A percentile compares a stretch with the other conserved stretches of the same genome.
These are phyloP conservation scores for Centaurea solstitialis DNA, from an alignment of 129 eudicot genomes.

Conservation along the genomic window DNA sequence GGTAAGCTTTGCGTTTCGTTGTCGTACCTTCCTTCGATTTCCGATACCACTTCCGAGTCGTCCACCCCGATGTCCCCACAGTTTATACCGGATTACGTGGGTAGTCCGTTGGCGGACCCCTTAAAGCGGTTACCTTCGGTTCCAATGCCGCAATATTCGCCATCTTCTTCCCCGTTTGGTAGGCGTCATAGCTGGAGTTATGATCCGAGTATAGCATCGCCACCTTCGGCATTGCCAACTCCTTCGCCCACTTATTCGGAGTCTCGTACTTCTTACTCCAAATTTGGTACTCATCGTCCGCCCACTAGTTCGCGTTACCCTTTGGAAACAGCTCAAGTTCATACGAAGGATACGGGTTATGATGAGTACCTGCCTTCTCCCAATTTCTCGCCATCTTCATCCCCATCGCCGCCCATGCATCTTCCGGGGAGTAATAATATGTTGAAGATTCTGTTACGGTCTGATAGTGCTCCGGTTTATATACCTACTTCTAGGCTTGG, in stretches of 20 bases:
- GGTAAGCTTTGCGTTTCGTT: slow-evolving; percentile 85
- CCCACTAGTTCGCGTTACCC: slow-evolving; percentile 59
- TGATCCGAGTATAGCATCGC: slow-evolving; percentile 53
- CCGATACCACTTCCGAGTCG: slow-evolving; percentile 65
- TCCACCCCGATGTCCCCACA: slow-evolving; percentile 83
- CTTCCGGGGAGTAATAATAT: slow-evolving; percentile 34
- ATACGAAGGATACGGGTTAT: slow-evolving; percentile 42
- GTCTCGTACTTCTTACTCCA: slow-evolving; percentile 52
- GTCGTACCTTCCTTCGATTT: slow-evolving; percentile 50
- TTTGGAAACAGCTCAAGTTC: slow-evolving; percentile 49
- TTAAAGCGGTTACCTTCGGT: slow-evolving; percentile 68
- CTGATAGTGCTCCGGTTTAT: slow-evolving; percentile 82
- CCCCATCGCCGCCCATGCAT: slow-evolving; percentile 83
- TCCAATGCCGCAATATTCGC: slow-evolving; percentile 50
- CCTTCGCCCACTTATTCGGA: slow-evolving; percentile 87
- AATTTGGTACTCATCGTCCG: slow-evolving; percentile 41
- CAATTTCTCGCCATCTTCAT: slow-evolving; percentile 62
- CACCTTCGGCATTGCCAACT: slow-evolving; percentile 63
- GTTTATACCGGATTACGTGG: slow-evolving; percentile 84
- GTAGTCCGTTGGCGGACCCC: slow-evolving; percentile 87
- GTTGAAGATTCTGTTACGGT: slow-evolving; percentile 51
- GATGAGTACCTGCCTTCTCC: slow-evolving; percentile 80
- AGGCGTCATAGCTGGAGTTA: slow-evolving; percentile 95
- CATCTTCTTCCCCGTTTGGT: slow-evolving; percentile 63
- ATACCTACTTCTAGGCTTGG: slow-evolving; percentile 58